Conservation (phyloP, 345 rosid genomes). For the Salix suchowensis region DNA sequence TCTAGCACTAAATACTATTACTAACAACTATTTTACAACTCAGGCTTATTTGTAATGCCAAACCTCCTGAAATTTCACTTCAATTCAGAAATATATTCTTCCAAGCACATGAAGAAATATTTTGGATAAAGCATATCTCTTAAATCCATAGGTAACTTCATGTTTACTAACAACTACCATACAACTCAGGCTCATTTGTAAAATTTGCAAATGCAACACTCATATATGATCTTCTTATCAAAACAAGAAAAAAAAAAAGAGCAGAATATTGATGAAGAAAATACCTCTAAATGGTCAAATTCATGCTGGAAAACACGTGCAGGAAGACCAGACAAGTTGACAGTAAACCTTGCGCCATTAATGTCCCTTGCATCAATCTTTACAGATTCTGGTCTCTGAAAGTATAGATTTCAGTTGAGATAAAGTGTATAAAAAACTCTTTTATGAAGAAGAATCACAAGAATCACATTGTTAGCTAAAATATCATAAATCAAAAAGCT, state of each 20-base stretch:
- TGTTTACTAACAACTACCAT: not conserved
- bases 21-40: too few species aligned
- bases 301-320: conserved; percentile 95
- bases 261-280: not conserved
- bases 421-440: not conserved
- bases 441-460: not conserved
- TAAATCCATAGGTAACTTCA: too few species aligned
- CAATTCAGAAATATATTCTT: not conserved
- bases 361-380: conserved; percentile 86
- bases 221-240: not conserved
- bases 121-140: too few species aligned
- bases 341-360: conserved; percentile 58
- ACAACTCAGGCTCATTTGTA: not conserved
- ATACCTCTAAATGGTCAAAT: conserved; percentile 86
- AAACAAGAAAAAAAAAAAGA: not conserved
- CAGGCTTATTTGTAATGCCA: too few species aligned
- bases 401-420: not conserved
- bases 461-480: not conserved
- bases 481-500: too few species aligned
- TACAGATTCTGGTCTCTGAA: conserved; percentile 86
- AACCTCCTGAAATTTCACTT: not conserved
- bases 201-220: not conserved
- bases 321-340: conserved; percentile 71
- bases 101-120: too few species aligned
- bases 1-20: too few species aligned